Percentiles rank a stretch among this genome's conserved stretches.
Conservation (phyloP, 768 basidiomycete genomes). For the Coprinopsis strossmayeri region DNA sequence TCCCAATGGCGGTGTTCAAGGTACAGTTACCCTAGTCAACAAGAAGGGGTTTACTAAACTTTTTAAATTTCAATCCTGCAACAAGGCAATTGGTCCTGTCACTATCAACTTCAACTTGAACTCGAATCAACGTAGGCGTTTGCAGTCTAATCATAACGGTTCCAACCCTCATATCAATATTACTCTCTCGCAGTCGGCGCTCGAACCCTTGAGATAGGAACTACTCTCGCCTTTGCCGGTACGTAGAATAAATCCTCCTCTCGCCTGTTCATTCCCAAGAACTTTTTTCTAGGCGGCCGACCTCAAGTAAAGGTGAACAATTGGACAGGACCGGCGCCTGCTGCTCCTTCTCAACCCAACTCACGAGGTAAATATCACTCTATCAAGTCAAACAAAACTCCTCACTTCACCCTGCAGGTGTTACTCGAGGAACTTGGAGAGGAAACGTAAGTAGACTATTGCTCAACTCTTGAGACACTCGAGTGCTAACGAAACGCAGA, state of each 20-base stretch:
- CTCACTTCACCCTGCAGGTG: constrained; percentile 14
- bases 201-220: constrained; percentile 28
- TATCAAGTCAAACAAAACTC: background rate
- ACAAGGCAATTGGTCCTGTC: constrained; percentile 25
- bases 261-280: no score
- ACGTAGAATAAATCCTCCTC: no score
- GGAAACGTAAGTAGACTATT: constrained; percentile 31
- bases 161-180: background rate
- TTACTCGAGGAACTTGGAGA: constrained; percentile 31
- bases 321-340: constrained; percentile 24
- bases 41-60: no score
- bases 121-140: constrained; percentile 19
- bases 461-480: no score
- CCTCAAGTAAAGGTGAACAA: constrained; percentile 26
- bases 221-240: constrained; percentile 31
- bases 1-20: constrained; percentile 34
- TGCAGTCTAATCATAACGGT: background rate
- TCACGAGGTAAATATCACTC: constrained; percentile 19
- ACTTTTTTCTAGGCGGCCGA: constrained; percentile 21
- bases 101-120: constrained; percentile 23
- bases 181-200: constrained; percentile 18
- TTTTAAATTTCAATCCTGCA: no score
- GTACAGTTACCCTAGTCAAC: no score
- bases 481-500: constrained; percentile 14
- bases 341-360: constrained; percentile 26